Base-by-base conservation (phyloP, 2,329 filamentous ascomycete species). In the Aspergillus neotritici region DNA sequence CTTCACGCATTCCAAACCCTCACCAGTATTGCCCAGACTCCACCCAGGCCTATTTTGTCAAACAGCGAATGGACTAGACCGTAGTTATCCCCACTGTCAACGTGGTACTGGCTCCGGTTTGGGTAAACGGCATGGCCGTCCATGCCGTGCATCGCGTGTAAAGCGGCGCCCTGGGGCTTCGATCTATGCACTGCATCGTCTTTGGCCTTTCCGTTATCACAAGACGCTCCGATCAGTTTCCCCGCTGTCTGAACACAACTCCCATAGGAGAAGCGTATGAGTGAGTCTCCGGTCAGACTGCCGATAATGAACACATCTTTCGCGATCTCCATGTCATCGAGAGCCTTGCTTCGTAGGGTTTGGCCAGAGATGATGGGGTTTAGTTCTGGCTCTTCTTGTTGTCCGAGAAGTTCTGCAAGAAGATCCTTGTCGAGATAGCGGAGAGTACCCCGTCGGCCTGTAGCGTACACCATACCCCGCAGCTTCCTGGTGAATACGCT, bases 191-290 rank as follows among this genome's bases (percentile, higher is more conserved):
- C 39, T n/a, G 47, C 25, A 10, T 21, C 39, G 21, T 31, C 37
- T 29, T 39, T 35, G 5, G 36, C 37, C 30, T 53, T 49, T 4
- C 51, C 40, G 16, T 54, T 48, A 4, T 53, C 46, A 6, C 52
- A 47, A 35, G 50, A 43, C 6, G 49, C 46, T 3, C 49, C 49
- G 21, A 75, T 67, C 14, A 81, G 70, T 47, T 69, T 73, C 4
- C 77, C 74, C 4, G 77, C 79, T 4, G 74, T 70, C 53, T 76
- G 77, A 6, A 76, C 72, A 50, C 78, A 80, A 4, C 77, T 74
- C 3, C 79, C 78, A 21, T 79, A 76, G 7, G 77, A 76, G 53
- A 80, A 79, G 1, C 78, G 67, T 17, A 82, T 75, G 3, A 82
- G 64, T 3, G 77, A 79, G 56, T 82, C 79, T 4, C 79, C 79